Percentiles rank a stretch among this genome's conserved stretches.
Evolutionary conservation across 805 yeast species (phyloP).

Genomic region (Middelhovenomyces tepae): DNA sequence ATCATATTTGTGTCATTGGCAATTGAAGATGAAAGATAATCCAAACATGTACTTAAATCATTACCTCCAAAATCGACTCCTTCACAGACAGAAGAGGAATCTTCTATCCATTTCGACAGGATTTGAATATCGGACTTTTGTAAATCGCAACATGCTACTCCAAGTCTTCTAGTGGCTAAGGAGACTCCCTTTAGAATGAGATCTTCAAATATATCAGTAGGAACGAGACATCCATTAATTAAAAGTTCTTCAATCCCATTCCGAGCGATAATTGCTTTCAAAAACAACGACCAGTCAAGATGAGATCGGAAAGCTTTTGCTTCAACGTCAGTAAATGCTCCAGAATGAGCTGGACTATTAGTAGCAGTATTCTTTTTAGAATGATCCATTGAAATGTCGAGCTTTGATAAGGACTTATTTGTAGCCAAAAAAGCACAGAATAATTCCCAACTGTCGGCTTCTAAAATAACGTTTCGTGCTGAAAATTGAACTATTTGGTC

Average conservation of each 20-base stretch:
- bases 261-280: conserved; percentile 57
- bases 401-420: conserved; percentile 33
- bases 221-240: conserved; percentile 65
- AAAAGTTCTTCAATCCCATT: conserved; percentile 75
- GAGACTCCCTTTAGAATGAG: conserved; percentile 54
- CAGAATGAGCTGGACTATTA: conserved; percentile 12
- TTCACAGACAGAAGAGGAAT: conserved; percentile 33
- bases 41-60: conserved; percentile 35
- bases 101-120: conserved; percentile 51
- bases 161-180: conserved; percentile 51
- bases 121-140: conserved; percentile 48
- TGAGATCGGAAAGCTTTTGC: conserved; percentile 48
- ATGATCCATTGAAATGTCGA: conserved; percentile 23
- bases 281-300: conserved; percentile 76
- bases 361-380: conserved; percentile 11
- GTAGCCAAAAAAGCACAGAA: conserved; percentile 67
- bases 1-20: conserved; percentile 26
- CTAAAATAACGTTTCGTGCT: conserved; percentile 68
- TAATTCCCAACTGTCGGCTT: conserved; percentile 65
- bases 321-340: conserved; percentile 14
- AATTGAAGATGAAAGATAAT: conserved; percentile 8
- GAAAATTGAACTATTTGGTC: conserved; percentile 62
- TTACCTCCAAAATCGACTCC: conserved; percentile 85
- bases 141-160: conserved; percentile 69
- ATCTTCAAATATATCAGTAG: conserved; percentile 36